phyloP scores from a whole-genome alignment of 805 yeast genomes.

The Candida montana region DNA sequence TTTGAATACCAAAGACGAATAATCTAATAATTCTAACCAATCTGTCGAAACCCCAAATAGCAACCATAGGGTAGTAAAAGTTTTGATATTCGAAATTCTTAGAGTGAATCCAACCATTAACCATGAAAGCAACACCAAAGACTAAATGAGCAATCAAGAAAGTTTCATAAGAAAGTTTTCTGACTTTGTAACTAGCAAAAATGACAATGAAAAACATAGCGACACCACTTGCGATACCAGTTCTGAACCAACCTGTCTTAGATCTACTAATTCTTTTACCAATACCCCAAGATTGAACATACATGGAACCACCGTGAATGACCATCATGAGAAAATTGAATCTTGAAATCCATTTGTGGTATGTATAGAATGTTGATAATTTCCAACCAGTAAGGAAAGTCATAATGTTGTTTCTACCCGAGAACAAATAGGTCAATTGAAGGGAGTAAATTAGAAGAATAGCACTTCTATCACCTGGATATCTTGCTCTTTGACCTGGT shows the following conservation, averaged over 20 bases:
- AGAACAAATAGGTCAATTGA: slow-evolving; percentile 55
- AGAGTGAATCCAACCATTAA: slow-evolving; percentile 56
- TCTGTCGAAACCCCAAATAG: slow-evolving; percentile 51
- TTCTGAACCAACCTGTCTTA: slow-evolving; percentile 14
- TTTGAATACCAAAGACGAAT: slow-evolving; percentile 20
- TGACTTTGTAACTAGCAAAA: slow-evolving; percentile 33
- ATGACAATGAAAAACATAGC: slow-evolving; percentile 9
- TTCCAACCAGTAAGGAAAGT: slow-evolving; percentile 60
- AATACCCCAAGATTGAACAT: slow-evolving; percentile 17
- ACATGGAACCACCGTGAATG: slow-evolving; percentile 20
- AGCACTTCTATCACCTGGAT: slow-evolving; percentile 25
- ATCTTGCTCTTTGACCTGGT: slow-evolving; percentile 20
- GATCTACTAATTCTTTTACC: slow-evolving; percentile 11
- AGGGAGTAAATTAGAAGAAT: slow-evolving; percentile 28
- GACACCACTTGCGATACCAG: slow-evolving; percentile 19
- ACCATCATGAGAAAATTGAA: slow-evolving; percentile 27
- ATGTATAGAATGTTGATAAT: slow-evolving; percentile 54
- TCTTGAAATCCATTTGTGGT: slow-evolving; percentile 64
- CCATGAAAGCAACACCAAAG: slow-evolving; percentile 47
- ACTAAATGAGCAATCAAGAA: slow-evolving; percentile 53
- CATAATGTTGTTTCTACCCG: slow-evolving; percentile 69
- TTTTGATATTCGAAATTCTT: slow-evolving; percentile 43
- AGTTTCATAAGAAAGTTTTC: slow-evolving; percentile 54
- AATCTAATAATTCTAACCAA: slow-evolving; percentile 32
- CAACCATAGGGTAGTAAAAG: slow-evolving; percentile 29